Evolutionary conservation across 2,329 filamentous ascomycete species (phyloP), one percentile per base, ranked within the genome.

Genomic region (Sporothrix euskadiensis): DNA sequence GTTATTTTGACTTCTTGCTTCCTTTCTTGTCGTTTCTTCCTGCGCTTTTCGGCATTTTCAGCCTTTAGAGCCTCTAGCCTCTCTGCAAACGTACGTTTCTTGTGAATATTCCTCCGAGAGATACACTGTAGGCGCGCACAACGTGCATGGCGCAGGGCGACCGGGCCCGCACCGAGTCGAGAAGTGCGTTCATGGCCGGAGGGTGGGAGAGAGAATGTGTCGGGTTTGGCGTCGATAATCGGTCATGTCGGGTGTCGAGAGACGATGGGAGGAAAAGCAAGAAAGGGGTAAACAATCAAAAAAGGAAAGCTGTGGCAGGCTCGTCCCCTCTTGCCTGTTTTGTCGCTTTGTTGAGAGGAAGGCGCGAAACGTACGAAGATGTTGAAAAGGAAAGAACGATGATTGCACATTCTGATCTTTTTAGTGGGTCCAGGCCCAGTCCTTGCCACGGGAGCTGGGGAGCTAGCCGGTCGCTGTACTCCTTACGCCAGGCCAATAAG

Each of bases 301-400:
- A 56, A 30, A 56, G 52, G 52, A 26, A 32, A 9, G 54, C 26
- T 35, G 59, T 30, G 39, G 12, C 61, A 30, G 54, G 32, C 57
- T 9, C 35, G 16, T 41, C 8, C 57, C 19, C 32, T 14, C n/a
- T 65, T 19, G 61, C 39, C n/a, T 66, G 39, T 16, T 47, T 22
- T 66, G 39, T 65, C n/a, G n/a, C 8, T 19, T 7, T 66, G 39
- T 44, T n/a, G 61, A 47, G 61, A 49, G 59, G 61, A 47, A 66
- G 61, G 12, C n/a, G 12, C 61, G 4, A 65, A 26, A 22, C 35
- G 59, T 44, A 5, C n/a, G 9, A n/a, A 44, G 39, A 26, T 3
- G 59, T 65, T 44, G 12, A 30, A 30, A 30, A 47, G 63, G 65
- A 52, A 73, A 35, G 71, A 83, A 75, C 75, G 52, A 41, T 66